These are phyloP conservation scores for Cardamine resedifolia DNA, from an alignment of 345 rosid species.

Conservation along the genomic window DNA sequence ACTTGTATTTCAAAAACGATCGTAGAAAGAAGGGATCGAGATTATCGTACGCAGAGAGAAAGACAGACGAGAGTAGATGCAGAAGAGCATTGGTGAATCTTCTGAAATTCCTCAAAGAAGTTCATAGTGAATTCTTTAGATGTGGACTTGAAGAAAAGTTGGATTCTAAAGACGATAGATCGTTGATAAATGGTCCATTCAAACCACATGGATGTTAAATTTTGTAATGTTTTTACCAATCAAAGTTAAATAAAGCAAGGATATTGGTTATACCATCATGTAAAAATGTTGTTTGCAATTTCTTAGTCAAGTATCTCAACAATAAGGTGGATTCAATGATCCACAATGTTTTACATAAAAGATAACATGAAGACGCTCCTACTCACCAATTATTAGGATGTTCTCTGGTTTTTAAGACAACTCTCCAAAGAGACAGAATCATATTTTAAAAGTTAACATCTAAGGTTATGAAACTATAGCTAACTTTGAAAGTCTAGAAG, in stretches of 20 bases:
- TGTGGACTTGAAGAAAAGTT: slow-evolving; percentile 9
- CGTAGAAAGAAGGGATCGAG: neutral
- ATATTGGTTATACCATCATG: neutral
- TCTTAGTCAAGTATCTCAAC: slow-evolving; percentile 16
- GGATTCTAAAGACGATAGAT: slow-evolving; percentile 21
- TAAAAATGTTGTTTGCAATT: neutral
- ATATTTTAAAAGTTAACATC: slow-evolving; percentile 10
- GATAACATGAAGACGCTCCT: slow-evolving; percentile 7
- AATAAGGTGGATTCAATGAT: slow-evolving; percentile 7
- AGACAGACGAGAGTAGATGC: neutral
- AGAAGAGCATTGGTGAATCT: neutral
- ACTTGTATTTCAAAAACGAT: neutral
- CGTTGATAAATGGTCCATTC: slow-evolving; percentile 17
- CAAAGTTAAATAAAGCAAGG: neutral
- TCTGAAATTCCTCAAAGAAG: slow-evolving; percentile 10
- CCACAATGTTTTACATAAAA: slow-evolving; percentile 22
- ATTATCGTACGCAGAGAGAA: slow-evolving; percentile 8
- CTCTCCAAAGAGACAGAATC: slow-evolving; percentile 20
- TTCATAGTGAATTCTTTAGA: slow-evolving; percentile 24
- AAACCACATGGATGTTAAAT: slow-evolving; percentile 11
- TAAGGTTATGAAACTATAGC: slow-evolving; percentile 27
- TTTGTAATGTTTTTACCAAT: neutral
- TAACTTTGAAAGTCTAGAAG: slow-evolving; percentile 21
- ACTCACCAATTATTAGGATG: slow-evolving; percentile 22
- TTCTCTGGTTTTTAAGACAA: slow-evolving; percentile 19